These are phyloP conservation scores for Aspergillus sp. DNA, from an alignment of 2,329 filamentous ascomycete species.

Conservation along the genomic window DNA sequence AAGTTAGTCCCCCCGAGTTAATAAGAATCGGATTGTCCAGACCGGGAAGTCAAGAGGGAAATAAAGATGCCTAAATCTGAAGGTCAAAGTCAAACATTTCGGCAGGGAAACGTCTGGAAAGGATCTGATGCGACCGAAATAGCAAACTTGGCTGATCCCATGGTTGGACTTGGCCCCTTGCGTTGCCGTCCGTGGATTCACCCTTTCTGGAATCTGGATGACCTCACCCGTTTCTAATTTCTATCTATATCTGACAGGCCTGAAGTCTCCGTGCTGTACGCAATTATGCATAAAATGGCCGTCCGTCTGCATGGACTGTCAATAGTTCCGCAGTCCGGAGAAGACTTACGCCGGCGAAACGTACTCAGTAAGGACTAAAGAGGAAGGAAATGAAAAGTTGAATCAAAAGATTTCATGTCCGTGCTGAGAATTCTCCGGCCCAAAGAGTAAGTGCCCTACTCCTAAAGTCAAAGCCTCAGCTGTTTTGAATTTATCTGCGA, in stretches of 20 bases:
- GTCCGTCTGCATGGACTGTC: not conserved
- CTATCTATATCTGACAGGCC: not conserved
- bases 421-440: not conserved
- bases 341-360: not conserved
- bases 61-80: slow-evolving; percentile 1
- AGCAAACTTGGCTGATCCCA: slow-evolving; percentile 1
- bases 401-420: not conserved
- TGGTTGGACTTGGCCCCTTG: not conserved
- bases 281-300: not conserved
- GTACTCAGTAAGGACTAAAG: no score
- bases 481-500: not conserved
- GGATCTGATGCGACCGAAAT: slow-evolving; percentile 1
- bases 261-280: not conserved
- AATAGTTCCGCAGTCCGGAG: not conserved
- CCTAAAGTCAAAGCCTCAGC: not conserved
- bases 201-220: no score
- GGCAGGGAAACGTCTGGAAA: not conserved
- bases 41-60: not conserved
- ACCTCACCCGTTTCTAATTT: not conserved
- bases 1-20: not conserved
- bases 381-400: not conserved
- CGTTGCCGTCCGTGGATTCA: not conserved
- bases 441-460: not conserved
- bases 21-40: not conserved
- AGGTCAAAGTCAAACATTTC: not conserved